Conservation (phyloP, 345 rosid species). For the Brassica cretica region DNA sequence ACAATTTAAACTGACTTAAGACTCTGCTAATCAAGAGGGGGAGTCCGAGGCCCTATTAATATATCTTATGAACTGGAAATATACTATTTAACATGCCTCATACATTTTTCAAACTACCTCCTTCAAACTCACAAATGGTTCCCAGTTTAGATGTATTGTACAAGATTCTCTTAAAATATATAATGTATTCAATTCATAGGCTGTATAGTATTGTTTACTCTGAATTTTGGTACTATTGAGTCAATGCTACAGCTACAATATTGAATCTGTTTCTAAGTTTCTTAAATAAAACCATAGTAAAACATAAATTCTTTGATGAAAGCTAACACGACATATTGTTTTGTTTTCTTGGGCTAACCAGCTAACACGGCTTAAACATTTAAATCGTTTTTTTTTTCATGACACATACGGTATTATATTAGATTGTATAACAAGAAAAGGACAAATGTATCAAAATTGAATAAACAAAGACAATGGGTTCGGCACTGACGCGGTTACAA, state of each 20-base stretch:
- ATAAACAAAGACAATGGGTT: not conserved
- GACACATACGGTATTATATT: not conserved
- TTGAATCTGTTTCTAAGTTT: not conserved
- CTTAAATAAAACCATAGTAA: not conserved
- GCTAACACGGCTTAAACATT: not conserved
- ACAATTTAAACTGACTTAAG: no score
- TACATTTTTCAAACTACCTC: not conserved
- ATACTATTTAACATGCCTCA: no score
- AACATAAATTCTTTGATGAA: not conserved
- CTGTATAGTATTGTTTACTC: not conserved
- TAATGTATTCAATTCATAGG: not conserved
- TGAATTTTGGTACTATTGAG: no score
- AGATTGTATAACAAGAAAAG: not conserved
- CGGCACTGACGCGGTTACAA: constrained; percentile 22
- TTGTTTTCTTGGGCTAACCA: not conserved
- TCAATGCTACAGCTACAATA: not conserved
- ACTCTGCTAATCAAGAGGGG: no score
- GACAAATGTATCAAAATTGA: not conserved
- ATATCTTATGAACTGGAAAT: no score
- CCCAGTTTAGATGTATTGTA: not conserved
- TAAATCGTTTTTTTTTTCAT: not conserved
- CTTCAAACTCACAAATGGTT: not conserved
- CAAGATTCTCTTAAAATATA: not conserved
- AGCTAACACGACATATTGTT: not conserved
- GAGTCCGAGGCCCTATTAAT: no score